Evolutionary conservation across 2,329 filamentous ascomycete genomes (phyloP).

Genomic region (Neofusicoccum parvum): DNA sequence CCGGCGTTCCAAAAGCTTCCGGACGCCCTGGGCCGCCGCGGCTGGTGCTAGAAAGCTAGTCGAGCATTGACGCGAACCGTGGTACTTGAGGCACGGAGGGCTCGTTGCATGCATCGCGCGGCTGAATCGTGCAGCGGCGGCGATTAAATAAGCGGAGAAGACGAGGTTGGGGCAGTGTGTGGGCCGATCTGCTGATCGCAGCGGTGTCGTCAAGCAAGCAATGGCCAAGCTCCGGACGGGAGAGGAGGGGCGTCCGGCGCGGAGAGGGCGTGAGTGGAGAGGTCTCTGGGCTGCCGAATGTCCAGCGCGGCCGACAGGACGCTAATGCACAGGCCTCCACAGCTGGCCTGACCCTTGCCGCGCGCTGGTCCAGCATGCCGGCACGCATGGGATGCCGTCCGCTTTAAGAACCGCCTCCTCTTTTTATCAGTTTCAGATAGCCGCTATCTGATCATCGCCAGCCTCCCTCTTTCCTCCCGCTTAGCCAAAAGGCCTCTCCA

Average conservation of each 20-base stretch:
- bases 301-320: neutral
- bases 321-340: conserved; percentile 12
- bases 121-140: neutral
- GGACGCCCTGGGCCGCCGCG: neutral
- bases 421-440: conserved; percentile 4
- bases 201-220: conserved; percentile 1
- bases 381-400: neutral
- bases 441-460: conserved; percentile 3
- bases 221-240: neutral
- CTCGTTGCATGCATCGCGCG: neutral
- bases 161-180: neutral
- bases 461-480: neutral
- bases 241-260: neutral
- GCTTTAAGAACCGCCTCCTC: neutral
- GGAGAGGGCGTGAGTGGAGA: neutral
- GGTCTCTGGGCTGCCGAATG: neutral
- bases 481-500: conserved; percentile 5
- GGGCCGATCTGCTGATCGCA: neutral
- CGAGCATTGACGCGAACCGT: neutral
- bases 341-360: conserved; percentile 11
- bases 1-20: neutral
- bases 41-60: neutral
- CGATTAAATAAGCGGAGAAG: neutral
- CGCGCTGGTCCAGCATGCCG: neutral
- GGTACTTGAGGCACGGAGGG: too few relatives aligned